Evolutionary conservation across 257 asterid genomes (phyloP).

Genomic region (Solanum virginianum): DNA sequence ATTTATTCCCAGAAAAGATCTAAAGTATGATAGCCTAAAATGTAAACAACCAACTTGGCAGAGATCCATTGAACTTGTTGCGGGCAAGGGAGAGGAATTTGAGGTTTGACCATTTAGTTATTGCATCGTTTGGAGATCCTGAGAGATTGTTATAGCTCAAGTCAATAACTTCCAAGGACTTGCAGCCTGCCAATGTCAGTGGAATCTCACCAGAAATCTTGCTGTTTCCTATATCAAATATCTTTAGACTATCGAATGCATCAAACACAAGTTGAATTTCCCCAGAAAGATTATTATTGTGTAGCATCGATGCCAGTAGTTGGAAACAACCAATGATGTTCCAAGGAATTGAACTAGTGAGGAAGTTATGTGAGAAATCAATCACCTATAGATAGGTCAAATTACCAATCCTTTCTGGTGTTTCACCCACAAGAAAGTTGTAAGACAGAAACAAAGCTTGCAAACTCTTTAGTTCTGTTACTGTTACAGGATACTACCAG

Average conservation of each 20-base stretch:
- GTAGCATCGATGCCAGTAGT: constrained; percentile 53
- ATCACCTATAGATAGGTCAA: too few species aligned
- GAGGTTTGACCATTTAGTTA: constrained; percentile 73
- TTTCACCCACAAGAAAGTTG: too few species aligned
- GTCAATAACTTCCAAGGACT: constrained; percentile 85
- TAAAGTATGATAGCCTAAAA: constrained; percentile 43
- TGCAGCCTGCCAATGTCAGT: constrained; percentile 89
- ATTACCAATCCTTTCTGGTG: too few species aligned
- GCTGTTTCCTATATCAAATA: constrained; percentile 59
- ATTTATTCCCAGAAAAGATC: constrained; percentile 61
- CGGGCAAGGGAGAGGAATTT: constrained; percentile 64
- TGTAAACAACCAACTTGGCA: constrained; percentile 75
- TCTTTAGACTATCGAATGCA: constrained; percentile 75
- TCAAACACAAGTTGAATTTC: constrained; percentile 95
- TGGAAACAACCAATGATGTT: constrained; percentile 93
- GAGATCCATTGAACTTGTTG: constrained; percentile 53
- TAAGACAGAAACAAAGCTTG: too few species aligned
- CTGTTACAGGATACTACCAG: too few species aligned
- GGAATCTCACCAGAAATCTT: constrained; percentile 88
- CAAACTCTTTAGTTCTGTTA: too few species aligned
- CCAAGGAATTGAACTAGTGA: constrained; percentile 68
- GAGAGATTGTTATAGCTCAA: constrained; percentile 69
- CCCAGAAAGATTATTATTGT: constrained; percentile 77
- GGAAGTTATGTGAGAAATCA: constrained; percentile 61
- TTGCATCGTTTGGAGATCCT: too few species aligned